phyloP scores from a whole-genome alignment of 768 basidiomycete genomes.

The Podaxis sp. region DNA sequence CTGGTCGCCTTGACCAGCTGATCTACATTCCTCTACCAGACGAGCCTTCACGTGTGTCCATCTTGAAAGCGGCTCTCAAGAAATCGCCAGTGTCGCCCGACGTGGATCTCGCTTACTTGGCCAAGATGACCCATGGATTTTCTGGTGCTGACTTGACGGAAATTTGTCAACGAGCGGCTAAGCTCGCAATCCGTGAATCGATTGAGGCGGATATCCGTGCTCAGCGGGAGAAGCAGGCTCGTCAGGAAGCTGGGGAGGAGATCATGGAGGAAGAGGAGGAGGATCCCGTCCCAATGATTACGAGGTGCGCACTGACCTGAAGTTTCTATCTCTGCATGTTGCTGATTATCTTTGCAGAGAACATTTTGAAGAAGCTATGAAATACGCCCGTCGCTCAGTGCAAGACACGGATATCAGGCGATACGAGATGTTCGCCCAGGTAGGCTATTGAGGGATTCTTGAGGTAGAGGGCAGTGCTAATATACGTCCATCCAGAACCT shows the following conservation, averaged over 20 bases:
- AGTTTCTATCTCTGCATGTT: not conserved
- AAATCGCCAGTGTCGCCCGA: slow-evolving; percentile 83
- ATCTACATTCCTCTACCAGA: slow-evolving; percentile 99
- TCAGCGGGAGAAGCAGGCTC: slow-evolving; percentile 75
- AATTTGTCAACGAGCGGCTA: slow-evolving; percentile 96
- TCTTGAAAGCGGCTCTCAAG: slow-evolving; percentile 87
- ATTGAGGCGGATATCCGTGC: slow-evolving; percentile 88
- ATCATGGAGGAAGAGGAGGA: slow-evolving; percentile 76
- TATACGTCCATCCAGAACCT: slow-evolving; percentile 54
- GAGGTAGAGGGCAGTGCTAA: slow-evolving; percentile 8
- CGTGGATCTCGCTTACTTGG: slow-evolving; percentile 82
- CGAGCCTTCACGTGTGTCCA: slow-evolving; percentile 85
- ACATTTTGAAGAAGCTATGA: slow-evolving; percentile 99
- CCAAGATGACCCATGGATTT: slow-evolving; percentile 94
- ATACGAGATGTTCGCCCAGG: slow-evolving; percentile 98
- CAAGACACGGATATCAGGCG: slow-evolving; percentile 95
- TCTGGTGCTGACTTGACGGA: slow-evolving; percentile 99
- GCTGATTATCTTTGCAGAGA: slow-evolving; percentile 41
- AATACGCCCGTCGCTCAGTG: slow-evolving; percentile 93
- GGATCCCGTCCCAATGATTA: slow-evolving; percentile 89
- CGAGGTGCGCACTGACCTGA: slow-evolving; percentile 40
- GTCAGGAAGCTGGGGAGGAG: slow-evolving; percentile 72
- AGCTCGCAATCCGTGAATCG: slow-evolving; percentile 91
- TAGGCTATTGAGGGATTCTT: slow-evolving; percentile 25
- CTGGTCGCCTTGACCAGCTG: slow-evolving; percentile 97